Percentiles rank a stretch among this genome's conserved stretches.
Evolutionary conservation across 495 filamentous ascomycete species (phyloP).

Genomic region (Trichocladium antarcticum): DNA sequence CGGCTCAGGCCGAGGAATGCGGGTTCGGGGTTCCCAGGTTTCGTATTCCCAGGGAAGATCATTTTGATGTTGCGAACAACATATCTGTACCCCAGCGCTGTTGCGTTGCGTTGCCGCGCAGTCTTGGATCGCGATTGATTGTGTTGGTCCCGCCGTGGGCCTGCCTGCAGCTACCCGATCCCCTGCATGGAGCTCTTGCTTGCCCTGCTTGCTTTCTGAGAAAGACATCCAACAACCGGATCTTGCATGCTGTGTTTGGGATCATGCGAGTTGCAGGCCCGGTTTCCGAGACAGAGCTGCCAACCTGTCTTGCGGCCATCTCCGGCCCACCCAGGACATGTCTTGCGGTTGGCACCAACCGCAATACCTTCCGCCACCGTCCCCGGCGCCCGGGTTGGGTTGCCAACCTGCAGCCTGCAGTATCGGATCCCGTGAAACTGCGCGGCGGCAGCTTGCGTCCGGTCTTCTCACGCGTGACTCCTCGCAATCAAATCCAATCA

Average conservation of each 20-base stretch:
- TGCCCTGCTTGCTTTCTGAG: not conserved
- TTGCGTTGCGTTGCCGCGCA: too few species aligned
- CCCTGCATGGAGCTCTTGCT: not conserved
- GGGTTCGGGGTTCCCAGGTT: too few species aligned
- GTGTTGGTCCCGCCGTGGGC: too few species aligned
- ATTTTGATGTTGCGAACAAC: too few species aligned
- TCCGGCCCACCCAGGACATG: not conserved
- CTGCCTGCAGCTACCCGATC: not conserved
- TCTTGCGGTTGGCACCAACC: not conserved
- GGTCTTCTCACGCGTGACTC: not conserved
- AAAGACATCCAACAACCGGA: not conserved
- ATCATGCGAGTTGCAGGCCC: not conserved
- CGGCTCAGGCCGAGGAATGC: too few species aligned
- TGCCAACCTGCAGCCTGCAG: not conserved
- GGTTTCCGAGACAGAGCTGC: conserved; percentile 1
- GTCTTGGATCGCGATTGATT: too few species aligned
- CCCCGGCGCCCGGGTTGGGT: not conserved
- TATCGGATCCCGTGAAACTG: conserved; percentile 4
- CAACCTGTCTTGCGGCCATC: not conserved
- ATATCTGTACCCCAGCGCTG: too few species aligned
- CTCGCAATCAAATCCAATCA: conserved; percentile 16
- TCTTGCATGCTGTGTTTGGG: not conserved
- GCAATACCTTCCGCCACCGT: not conserved
- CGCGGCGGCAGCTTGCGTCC: conserved; percentile 8
- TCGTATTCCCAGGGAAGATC: too few species aligned